Evolutionary conservation across 805 yeast genomes (phyloP), one percentile per base, ranked within the genome.

Genomic region (Torulaspora gathmanii): DNA sequence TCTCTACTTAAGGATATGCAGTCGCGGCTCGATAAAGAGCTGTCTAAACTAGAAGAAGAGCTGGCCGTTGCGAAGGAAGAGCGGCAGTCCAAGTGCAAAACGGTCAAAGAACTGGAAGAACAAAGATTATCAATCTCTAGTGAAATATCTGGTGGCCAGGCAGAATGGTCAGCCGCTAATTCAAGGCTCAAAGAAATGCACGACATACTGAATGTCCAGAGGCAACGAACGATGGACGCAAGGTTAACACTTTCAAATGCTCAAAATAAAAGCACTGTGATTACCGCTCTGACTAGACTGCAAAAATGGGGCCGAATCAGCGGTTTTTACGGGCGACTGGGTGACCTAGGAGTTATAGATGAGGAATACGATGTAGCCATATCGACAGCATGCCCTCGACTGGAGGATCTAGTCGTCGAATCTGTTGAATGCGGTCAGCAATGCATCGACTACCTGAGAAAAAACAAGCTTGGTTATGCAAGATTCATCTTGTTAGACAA

Each of bases 321-420:
- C 5, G 99, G 98, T 0, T 86, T 91, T 54, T 74, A 86, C 61
- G 99, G 98, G 0, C 73, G 96, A 50, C 69, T 93, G 12, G 99
- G 99, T 13, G 95, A 88, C 54, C 69, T 93, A 36, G 99, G 96
- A n/a, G 74, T 77, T 2, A 93, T 93, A 51, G 96, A 88, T 61
- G 86, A 84, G 52, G 76, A 78, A 56, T 93, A 85, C 62, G 98
- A 95, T 65, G 78, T 89, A 42, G 99, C 99, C 0, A 80, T 93
- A 7, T 89, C 98, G 0, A 93, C 98, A 0, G 98, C 96, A 0
- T 88, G 93, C 53, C 89, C 95, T 1, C 82, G 90, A 7, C 71
- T 93, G 46, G 95, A 91, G 61, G 91, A 95, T 50, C 80, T 89
- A 74, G 98, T 93, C 13, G 98, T 93, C 2, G 97, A 89, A 38